Base-by-base conservation (phyloP, 768 basidiomycete species). In the Kwoniella europaea region DNA sequence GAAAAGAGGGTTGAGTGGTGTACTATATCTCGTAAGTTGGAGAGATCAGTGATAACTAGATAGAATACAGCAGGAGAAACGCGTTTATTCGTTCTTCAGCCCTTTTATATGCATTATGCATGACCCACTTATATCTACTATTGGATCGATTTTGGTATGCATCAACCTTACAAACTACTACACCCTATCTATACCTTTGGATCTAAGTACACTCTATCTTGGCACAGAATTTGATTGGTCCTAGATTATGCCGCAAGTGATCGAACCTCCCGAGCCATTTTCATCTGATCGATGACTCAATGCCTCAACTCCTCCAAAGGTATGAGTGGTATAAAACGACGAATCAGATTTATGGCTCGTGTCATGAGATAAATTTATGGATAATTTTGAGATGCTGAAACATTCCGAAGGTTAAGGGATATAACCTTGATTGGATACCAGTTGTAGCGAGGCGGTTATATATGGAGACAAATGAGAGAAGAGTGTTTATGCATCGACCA, bases 211-310 rank as follows among this genome's bases (percentile, higher is more conserved):
- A 46, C 44, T 1, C 46, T 9, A 35, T 35, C 35, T 50, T 50
- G 54, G 35, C 56, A 24, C 18, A 50, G 6, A 50, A 18, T 50
- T 16, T 67, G 53, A 55, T 57, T 68, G 55, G 46, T 18, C 29
- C n/a, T 53, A 35, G 43, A 68, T 68, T 44, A 35, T 60, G 54
- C 41, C 67, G 46, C 57, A 46, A 27, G 67, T 18, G 52, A 61
- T 54, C 53, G 29, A 22, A 68, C 20, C 59, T 50, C 12, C 46
- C 46, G 46, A 50, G 46, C 46, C 46, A 50, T 50, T 50, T 50
- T 50, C 35, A 35, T 4, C 35, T 35, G 35, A 35, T 35, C 57
- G 16, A 29, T 29, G 3, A 29, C 20, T 35, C 57, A 29, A 7
- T 24, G 15, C 57, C 15, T 27, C 57, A 58, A 22, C 57, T 29